Evolutionary conservation across 257 asterid genomes (phyloP), one percentile per base, ranked within the genome.

Genomic region (Haberlea rhodopensis): DNA sequence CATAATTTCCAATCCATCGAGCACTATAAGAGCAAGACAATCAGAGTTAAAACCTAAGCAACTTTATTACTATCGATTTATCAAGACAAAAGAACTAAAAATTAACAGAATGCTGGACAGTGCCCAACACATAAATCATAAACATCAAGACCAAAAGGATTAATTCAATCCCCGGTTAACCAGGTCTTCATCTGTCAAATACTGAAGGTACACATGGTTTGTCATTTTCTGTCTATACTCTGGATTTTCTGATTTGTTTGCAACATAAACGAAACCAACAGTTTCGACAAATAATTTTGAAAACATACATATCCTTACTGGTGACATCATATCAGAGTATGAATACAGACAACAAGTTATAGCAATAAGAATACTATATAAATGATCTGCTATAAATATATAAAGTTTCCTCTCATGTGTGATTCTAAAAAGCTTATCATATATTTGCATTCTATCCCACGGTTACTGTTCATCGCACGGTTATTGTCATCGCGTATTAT

Each of bases 1-100:
- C 99, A 79, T 89, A 97, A 74, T 92, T 85, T 76, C 99, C 99
- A 51, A 92, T 92, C 99, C 97, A 92, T 70, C 99, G 85, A 60
- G 99, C 97, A 80, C 99, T 92, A 75, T 52, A 68, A 62, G 57
- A 77, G 78, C 58, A 73, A 56, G 63, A 73, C 70, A 26, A 53
- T 31, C 56, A 32, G 57, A 69, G 43, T 43, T 27, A 29, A 16
- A 29, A 59, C 32, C 43, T 55, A 73, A 48, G 68, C 26, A 37
- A 22, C 64, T 58, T 63, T 20, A 43, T 20, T 52, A 67, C 16
- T 10, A 48, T 21, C 24, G 5, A 61, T 56, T 9, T 25, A 56
- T 51, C 34, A 57, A 37, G 28, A 62, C 3, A 46, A 53, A 66
- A 56, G 73, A 54, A 28, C 55, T 15, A 28, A 46, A 60, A 8